A percentile compares a stretch with the other conserved stretches of the same genome.
phyloP scores from a whole-genome alignment of 2,329 filamentous ascomycete genomes.

The Hypoxylon rubiginosum region DNA sequence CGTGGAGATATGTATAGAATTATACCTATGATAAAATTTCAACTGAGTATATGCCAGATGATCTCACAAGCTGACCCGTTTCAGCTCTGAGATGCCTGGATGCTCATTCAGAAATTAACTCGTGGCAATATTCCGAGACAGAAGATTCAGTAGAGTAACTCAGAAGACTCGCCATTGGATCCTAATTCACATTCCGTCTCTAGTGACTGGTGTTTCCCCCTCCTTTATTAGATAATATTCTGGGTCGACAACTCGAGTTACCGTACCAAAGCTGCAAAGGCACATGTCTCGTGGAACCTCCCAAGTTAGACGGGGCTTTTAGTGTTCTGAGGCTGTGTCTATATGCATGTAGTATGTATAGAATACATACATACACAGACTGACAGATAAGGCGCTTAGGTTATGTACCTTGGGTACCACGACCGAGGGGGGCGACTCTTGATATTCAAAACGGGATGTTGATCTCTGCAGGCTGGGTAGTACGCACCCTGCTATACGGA shows the following conservation, averaged over 20 bases:
- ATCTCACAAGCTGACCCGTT: constrained; percentile 25
- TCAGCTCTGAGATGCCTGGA: constrained; percentile 13
- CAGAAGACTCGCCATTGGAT: constrained; percentile 5
- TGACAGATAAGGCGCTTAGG: constrained; percentile 3
- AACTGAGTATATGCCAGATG: constrained; percentile 23
- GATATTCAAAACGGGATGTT: constrained; percentile 28
- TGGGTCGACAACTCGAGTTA: constrained; percentile 1
- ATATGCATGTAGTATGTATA: neutral
- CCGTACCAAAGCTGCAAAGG: constrained; percentile 5
- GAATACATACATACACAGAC: constrained; percentile 13
- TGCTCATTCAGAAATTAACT: constrained; percentile 27
- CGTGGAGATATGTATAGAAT: neutral
- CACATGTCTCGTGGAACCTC: constrained; percentile 1
- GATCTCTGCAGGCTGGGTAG: constrained; percentile 36
- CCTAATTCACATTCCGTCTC: neutral
- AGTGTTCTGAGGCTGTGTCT: constrained; percentile 23
- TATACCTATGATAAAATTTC: constrained; percentile 14
- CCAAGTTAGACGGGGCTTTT: neutral
- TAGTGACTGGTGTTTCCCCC: neutral
- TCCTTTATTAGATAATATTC: neutral
- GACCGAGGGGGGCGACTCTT: constrained; percentile 28
- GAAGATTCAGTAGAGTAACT: neutral
- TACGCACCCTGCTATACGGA: constrained; percentile 19
- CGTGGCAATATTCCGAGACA: constrained; percentile 35
- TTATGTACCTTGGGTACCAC: constrained; percentile 9